phyloP scores from a whole-genome alignment of 805 yeast species.

The Teunomyces barrocoloradensis region DNA sequence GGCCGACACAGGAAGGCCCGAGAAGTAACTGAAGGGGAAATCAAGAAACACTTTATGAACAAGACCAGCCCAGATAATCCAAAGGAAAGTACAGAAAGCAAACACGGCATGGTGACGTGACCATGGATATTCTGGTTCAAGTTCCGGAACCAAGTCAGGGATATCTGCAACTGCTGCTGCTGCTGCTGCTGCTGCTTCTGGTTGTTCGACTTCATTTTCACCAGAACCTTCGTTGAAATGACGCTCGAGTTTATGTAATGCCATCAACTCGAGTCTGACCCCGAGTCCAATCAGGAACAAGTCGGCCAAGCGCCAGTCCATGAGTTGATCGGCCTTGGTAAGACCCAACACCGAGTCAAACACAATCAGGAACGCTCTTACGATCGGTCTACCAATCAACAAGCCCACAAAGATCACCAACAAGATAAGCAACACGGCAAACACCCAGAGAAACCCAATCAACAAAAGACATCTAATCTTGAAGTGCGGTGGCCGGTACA shows the following conservation, averaged over 20 bases:
- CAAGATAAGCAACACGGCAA: slow-evolving; percentile 33
- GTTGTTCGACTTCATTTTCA: not conserved
- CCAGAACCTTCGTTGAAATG: not conserved
- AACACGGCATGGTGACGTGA: not conserved
- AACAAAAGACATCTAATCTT: slow-evolving; percentile 53
- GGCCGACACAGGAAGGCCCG: not conserved
- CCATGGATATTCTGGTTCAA: not conserved
- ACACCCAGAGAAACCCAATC: slow-evolving; percentile 47
- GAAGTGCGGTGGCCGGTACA: slow-evolving; percentile 84
- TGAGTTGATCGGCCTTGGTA: not conserved
- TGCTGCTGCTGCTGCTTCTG: not conserved
- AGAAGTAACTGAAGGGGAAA: slow-evolving; percentile 14
- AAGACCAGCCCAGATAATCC: slow-evolving; percentile 18
- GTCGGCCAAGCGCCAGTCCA: slow-evolving; percentile 22
- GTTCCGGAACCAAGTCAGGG: not conserved
- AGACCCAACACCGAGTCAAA: not conserved
- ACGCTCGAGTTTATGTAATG: slow-evolving; percentile 5
- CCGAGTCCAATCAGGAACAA: slow-evolving; percentile 20
- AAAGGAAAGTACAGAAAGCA: slow-evolving; percentile 4
- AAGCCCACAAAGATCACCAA: slow-evolving; percentile 18
- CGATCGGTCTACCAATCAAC: slow-evolving; percentile 26
- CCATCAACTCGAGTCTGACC: slow-evolving; percentile 11
- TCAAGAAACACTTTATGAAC: slow-evolving; percentile 22
- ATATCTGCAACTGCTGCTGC: not conserved
- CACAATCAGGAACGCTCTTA: slow-evolving; percentile 4